Evolutionary conservation across 2,329 filamentous ascomycete genomes (phyloP).

Genomic region (Penicillium sp.): DNA sequence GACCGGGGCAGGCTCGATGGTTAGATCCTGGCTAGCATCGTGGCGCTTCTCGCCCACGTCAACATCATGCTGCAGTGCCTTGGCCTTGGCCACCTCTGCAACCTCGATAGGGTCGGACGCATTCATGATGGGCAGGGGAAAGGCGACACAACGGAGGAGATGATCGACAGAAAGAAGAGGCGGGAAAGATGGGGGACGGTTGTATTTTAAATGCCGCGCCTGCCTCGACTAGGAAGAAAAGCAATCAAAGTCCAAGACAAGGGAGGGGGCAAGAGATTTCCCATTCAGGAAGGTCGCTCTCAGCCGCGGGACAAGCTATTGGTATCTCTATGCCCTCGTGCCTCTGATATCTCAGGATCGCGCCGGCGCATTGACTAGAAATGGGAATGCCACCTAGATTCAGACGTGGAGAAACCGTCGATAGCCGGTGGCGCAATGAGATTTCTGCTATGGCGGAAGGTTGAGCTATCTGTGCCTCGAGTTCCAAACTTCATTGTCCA

Average conservation of each 20-base stretch:
- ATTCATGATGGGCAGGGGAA: constrained; percentile 24
- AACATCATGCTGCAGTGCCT: constrained; percentile 22
- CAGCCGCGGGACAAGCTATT: not conserved
- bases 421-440: constrained; percentile 4
- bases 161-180: not conserved
- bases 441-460: not conserved
- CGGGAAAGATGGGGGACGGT: not conserved
- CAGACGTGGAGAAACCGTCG: constrained; percentile 9
- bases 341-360: constrained; percentile 1
- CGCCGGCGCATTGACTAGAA: constrained; percentile 6
- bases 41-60: constrained; percentile 17
- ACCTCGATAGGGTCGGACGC: constrained; percentile 29
- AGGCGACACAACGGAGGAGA: not conserved
- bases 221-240: not conserved
- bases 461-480: not conserved
- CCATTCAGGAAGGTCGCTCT: constrained; percentile 9
- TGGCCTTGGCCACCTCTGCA: constrained; percentile 29
- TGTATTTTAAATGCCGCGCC: not conserved
- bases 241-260: not conserved
- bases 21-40: constrained; percentile 9
- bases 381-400: not conserved
- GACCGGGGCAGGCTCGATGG: constrained; percentile 13
- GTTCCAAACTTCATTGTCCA: not conserved
- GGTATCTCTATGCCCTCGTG: not conserved
- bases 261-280: not conserved